Conservation (phyloP, 768 basidiomycete species). For the Polyporus arcularius region DNA sequence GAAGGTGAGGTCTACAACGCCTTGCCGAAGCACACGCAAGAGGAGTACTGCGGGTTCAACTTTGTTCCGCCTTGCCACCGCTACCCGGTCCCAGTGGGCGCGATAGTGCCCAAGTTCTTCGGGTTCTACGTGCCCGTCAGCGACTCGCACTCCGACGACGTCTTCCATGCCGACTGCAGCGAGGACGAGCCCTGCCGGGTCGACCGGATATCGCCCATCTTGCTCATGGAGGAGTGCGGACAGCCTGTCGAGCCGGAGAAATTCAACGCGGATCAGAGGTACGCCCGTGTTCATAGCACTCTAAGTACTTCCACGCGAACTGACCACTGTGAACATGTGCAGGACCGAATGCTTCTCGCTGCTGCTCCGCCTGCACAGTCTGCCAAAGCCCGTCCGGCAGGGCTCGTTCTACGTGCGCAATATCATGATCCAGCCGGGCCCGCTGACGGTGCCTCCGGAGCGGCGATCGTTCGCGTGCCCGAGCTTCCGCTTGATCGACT, state of each 20-base stretch:
- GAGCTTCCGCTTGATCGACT: constrained; percentile 53
- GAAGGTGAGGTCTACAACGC: constrained; percentile 48
- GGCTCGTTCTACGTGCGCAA: constrained; percentile 45
- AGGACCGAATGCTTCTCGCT: constrained; percentile 34
- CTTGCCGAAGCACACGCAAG: constrained; percentile 46
- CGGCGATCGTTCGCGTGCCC: constrained; percentile 30
- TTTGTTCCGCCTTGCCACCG: constrained; percentile 39
- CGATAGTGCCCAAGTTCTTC: constrained; percentile 64
- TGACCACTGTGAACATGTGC: neutral
- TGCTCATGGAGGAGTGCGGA: constrained; percentile 53
- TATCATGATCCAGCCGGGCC: constrained; percentile 45
- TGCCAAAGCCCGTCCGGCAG: constrained; percentile 35
- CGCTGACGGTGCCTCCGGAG: constrained; percentile 33
- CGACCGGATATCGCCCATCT: constrained; percentile 36
- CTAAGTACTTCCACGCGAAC: neutral
- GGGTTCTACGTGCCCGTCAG: constrained; percentile 48
- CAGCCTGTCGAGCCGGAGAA: constrained; percentile 28
- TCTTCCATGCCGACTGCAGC: constrained; percentile 18
- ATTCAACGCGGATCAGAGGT: constrained; percentile 26
- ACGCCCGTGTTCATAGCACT: neutral
- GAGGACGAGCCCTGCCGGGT: constrained; percentile 12
- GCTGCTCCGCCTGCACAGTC: constrained; percentile 41
- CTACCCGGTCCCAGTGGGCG: constrained; percentile 46
- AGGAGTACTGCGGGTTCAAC: constrained; percentile 54
- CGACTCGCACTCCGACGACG: neutral